Evolutionary conservation across 306 rosid genomes (phyloP), one percentile per base, ranked within the genome.

Genomic region (Carpinus viminea): DNA sequence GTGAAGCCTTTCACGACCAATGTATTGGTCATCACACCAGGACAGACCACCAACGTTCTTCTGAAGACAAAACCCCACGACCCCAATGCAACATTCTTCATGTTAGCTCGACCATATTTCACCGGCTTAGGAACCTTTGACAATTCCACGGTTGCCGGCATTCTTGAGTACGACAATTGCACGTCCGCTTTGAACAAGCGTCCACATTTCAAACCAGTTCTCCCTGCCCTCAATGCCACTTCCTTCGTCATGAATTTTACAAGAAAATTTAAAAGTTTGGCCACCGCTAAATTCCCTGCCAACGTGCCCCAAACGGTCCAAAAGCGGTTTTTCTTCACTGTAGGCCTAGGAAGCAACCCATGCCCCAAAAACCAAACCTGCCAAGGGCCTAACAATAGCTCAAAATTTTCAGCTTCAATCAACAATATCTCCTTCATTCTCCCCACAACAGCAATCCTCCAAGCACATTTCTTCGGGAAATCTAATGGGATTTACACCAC

Each of bases 91-190:
- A 56, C 85, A 16, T 93, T 89, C 87, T 80, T 85, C 84, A 93
- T 93, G 81, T 79, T 87, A 15, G 93, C 96, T 8, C 72, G 83
- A 16, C 96, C 97, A n/a, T 93, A 93, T 76, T 85, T 83, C 88
- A 93, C 93, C 0, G 96, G 92, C 43, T 20, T 4, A 61, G 93
- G 92, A 1, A 86, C 97, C 43, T 93, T 93, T 12, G 93, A 88
- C 78, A 93, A 90, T 78, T 85, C 93, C 76, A 93, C 96, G 10
- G 81, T 89, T 0, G 93, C 97, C 0, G 96, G 88, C 12, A 83
- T 93, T 68, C 85, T 93, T 0, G 84, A 90, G 70, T 93, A 93
- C 81, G 34, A 73, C 50, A 69, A 62, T 41, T n/a, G 70, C 18
- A 68, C 16, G 4, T 7, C 48, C 2, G 9, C 46, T 8, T 4